These are phyloP conservation scores for Pyrrhoderma noxium DNA, from an alignment of 1,284 basidiomycete species.

Conservation along the genomic window DNA sequence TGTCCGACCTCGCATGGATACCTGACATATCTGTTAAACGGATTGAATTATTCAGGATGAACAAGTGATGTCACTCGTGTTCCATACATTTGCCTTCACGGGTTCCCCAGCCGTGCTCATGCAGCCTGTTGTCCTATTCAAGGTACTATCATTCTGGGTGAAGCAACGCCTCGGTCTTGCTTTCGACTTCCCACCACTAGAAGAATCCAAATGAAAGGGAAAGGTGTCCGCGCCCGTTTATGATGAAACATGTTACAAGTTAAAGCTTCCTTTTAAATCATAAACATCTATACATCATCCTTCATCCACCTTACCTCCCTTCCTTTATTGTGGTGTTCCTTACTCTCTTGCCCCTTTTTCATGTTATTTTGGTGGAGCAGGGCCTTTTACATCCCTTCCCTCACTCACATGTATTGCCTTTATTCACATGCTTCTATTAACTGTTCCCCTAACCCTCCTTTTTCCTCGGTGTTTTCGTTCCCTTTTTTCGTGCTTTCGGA, in stretches of 20 bases:
- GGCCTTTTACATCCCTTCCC: too few relatives aligned
- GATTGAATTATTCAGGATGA: constrained; percentile 3
- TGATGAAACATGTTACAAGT: neutral
- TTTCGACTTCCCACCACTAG: neutral
- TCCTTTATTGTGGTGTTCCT: too few relatives aligned
- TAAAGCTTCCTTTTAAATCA: neutral
- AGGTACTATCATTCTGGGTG: constrained; percentile 6
- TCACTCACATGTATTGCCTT: too few relatives aligned
- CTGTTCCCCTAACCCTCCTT: too few relatives aligned
- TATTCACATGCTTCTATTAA: too few relatives aligned
- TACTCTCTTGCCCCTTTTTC: too few relatives aligned
- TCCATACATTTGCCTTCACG: constrained; percentile 7
- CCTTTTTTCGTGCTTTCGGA: too few relatives aligned
- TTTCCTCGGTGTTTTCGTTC: too few relatives aligned
- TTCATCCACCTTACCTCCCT: too few relatives aligned
- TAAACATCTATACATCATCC: neutral
- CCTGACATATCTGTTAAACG: too few relatives aligned
- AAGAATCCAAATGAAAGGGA: neutral
- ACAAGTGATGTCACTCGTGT: constrained; percentile 3
- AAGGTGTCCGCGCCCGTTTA: neutral
- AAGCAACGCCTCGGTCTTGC: constrained; percentile 5
- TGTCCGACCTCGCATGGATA: too few relatives aligned
- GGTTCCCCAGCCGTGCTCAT: constrained; percentile 11
- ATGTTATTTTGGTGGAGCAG: too few relatives aligned
- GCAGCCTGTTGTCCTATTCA: constrained; percentile 4